A percentile compares a stretch with the other conserved stretches of the same genome.
These are phyloP conservation scores for Colletotrichum sp. DNA, from an alignment of 2,329 filamentous ascomycete genomes.

Conservation along the genomic window DNA sequence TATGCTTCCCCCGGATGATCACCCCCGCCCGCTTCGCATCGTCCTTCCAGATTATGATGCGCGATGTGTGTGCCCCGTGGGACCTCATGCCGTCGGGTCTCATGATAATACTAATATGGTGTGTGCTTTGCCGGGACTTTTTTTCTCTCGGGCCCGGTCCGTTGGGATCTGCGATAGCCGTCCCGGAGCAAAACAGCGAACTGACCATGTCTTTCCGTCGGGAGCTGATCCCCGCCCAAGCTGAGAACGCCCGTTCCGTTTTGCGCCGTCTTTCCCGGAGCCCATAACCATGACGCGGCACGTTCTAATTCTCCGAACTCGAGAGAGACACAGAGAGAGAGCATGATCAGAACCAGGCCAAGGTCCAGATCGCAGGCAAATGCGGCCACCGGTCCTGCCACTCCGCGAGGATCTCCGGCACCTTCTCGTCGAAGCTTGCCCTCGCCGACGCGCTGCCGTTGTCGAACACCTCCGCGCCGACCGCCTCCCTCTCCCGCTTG, in stretches of 20 bases:
- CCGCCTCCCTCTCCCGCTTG: constrained; percentile 72
- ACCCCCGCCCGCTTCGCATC: background rate
- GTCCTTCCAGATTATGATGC: background rate
- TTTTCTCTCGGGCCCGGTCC: background rate
- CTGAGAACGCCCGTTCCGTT: background rate
- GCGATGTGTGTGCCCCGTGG: background rate
- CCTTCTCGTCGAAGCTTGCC: constrained; percentile 85
- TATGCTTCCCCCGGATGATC: background rate
- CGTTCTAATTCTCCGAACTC: background rate
- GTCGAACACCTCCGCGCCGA: constrained; percentile 72
- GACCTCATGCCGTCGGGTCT: background rate
- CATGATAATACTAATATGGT: background rate
- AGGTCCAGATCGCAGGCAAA: constrained; percentile 88
- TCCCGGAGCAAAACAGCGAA: background rate
- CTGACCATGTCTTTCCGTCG: background rate
- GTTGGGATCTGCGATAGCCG: background rate
- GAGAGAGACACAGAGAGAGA: background rate
- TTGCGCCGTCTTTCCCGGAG: background rate
- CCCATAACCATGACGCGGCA: background rate
- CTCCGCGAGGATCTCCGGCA: constrained; percentile 86
- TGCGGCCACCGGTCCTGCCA: constrained; percentile 98
- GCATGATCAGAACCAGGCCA: constrained; percentile 81
- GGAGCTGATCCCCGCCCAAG: background rate
- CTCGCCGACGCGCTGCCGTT: constrained; percentile 70
- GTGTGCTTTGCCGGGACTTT: background rate